A percentile compares a stretch with the other conserved stretches of the same genome.
These are phyloP conservation scores for Tubosaeta sp. DNA, from an alignment of 768 basidiomycete species.

Conservation along the genomic window DNA sequence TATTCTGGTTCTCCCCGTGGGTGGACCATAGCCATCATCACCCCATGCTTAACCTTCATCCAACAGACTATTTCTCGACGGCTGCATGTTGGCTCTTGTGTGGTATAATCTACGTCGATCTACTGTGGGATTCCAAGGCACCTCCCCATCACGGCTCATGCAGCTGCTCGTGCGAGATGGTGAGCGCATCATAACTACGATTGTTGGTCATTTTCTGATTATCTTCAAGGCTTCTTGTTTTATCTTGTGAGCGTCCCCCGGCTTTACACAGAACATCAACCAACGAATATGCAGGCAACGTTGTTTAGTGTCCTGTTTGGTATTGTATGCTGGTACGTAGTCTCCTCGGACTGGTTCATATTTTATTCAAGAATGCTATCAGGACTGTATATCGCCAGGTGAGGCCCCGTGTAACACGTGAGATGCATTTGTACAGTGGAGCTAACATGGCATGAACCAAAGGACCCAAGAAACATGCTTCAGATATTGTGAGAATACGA, in stretches of 20 bases:
- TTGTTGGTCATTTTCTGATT: neutral
- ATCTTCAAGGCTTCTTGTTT: neutral
- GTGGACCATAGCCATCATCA: neutral
- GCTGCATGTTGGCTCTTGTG: conserved; percentile 1
- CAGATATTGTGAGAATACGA: neutral
- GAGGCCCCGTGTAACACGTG: neutral
- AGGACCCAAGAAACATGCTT: neutral
- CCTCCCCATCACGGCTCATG: conserved; percentile 4
- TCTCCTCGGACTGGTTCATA: neutral
- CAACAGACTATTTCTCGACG: conserved; percentile 13
- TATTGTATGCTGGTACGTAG: conserved; percentile 1
- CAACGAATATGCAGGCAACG: neutral
- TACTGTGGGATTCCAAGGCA: neutral
- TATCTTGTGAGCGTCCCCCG: conserved; percentile 10
- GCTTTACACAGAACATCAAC: no score
- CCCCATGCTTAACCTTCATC: neutral
- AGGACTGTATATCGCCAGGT: neutral
- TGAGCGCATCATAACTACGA: neutral
- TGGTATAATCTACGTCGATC: conserved; percentile 2
- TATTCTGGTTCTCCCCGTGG: neutral
- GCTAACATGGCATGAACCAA: neutral
- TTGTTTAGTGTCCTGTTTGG: neutral
- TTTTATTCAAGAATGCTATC: neutral
- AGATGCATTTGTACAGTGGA: no score
- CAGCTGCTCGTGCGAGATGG: conserved; percentile 7